A percentile compares a stretch with the other conserved stretches of the same genome.
phyloP scores from a whole-genome alignment of 1,139 yeast genomes.

The Sugiyamaella neomexicana region DNA sequence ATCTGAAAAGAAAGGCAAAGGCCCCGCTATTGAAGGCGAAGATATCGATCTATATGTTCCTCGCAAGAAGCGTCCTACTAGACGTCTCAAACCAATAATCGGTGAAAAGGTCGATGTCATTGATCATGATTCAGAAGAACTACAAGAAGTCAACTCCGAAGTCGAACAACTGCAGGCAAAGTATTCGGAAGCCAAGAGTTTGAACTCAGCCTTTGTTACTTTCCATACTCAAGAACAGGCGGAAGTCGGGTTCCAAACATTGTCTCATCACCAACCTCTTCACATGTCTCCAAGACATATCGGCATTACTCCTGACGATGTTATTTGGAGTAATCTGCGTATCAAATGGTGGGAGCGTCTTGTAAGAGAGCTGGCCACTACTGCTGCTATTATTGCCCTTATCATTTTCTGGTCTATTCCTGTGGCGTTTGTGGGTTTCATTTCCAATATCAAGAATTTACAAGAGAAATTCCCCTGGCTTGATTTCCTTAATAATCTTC shows the following conservation, averaged over 20 bases:
- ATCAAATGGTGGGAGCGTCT: constrained; percentile 83
- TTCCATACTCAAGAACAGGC: constrained; percentile 86
- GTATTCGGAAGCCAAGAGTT: constrained; percentile 46
- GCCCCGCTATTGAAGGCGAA: constrained; percentile 45
- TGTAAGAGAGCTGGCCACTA: constrained; percentile 57
- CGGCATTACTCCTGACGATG: constrained; percentile 76
- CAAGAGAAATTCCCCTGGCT: constrained; percentile 60
- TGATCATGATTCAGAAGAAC: constrained; percentile 61
- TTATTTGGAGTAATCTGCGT: constrained; percentile 84
- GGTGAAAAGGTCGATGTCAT: constrained; percentile 88
- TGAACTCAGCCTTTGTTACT: constrained; percentile 74
- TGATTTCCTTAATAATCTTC: constrained; percentile 68
- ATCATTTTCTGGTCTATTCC: constrained; percentile 92
- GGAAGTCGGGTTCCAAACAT: constrained; percentile 82
- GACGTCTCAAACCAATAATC: constrained; percentile 60
- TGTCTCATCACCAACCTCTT: constrained; percentile 64
- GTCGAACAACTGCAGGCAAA: constrained; percentile 59
- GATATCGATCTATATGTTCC: constrained; percentile 69
- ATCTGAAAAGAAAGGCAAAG: constrained; percentile 58
- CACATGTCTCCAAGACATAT: constrained; percentile 61
- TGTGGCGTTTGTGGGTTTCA: constrained; percentile 91
- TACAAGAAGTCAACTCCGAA: constrained; percentile 67
- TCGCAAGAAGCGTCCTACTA: constrained; percentile 73
- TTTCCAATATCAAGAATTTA: constrained; percentile 77
- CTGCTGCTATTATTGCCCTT: constrained; percentile 55